Percentiles rank a stretch among this genome's conserved stretches.
Conservation (phyloP, 768 basidiomycete species). For the Podaxis mareebaensis region DNA sequence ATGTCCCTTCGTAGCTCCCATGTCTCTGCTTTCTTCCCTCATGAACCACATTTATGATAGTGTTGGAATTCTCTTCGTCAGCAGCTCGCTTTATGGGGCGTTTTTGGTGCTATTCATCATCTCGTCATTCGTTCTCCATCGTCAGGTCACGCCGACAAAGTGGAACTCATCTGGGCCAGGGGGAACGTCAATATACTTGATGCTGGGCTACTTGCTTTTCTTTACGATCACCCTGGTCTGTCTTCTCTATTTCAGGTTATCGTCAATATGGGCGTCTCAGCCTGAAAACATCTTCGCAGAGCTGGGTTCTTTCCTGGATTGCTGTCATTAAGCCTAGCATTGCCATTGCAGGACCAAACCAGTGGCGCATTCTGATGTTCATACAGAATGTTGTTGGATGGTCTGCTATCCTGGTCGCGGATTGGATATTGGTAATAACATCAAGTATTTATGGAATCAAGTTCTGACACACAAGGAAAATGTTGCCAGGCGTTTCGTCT, state of each 20-base stretch:
- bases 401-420: not conserved
- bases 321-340: not conserved
- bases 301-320: slow-evolving; percentile 6
- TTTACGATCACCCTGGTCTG: not conserved
- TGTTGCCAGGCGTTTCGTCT: not conserved
- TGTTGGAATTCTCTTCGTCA: not conserved
- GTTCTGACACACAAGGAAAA: not conserved
- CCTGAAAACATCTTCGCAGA: not conserved
- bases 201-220: slow-evolving; percentile 3
- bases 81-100: slow-evolving; percentile 1
- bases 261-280: not conserved
- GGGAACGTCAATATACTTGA: not conserved
- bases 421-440: not conserved
- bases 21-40: not conserved
- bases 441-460: too few species aligned
- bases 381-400: not conserved
- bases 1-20: not conserved
- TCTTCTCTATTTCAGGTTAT: not conserved
- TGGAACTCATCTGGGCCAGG: not conserved
- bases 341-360: not conserved
- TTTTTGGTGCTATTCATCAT: slow-evolving; percentile 4
- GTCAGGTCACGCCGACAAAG: not conserved
- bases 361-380: not conserved
- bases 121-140: slow-evolving; percentile 5
- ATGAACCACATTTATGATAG: not conserved